Base-by-base conservation (phyloP, 1,284 basidiomycete genomes). In the Ganoderma lucidum region DNA sequence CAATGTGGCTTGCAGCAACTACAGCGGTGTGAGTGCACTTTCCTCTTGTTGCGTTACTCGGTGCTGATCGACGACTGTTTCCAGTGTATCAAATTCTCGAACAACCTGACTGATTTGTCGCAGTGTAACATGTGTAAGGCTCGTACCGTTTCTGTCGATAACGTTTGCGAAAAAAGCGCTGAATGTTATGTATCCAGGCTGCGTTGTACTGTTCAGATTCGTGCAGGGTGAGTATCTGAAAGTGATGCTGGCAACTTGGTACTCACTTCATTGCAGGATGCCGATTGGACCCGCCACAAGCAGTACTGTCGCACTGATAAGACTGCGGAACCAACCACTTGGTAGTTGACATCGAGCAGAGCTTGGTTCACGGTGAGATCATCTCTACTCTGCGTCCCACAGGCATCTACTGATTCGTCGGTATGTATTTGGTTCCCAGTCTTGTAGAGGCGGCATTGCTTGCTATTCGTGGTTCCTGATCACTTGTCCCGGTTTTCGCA, bases 1-100 rank as follows among this genome's bases (percentile, higher is more conserved):
- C 59, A 74, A 77, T 58, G 73, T 82, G n/a, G 73, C 72, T 17
- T 82, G 81, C 68, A 73, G 77, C 59, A 76, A 81, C 69, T 76
- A 76, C 60, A 65, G 75, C 30, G 35, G 35, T 12, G 72, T 70
- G 48, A 62, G 66, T 62, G 6, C 6, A 19, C 44, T n/a, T 30
- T 10, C n/a, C n/a, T 58, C 58, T 32, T 51, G 28, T 74, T 74
- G 56, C 30, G 15, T 23, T 17, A 15, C 28, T 19, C 15, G 17
- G 68, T 42, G 19, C 55, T 45, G 28, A 39, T 44, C 56, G 6
- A 48, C 59, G 42, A 32, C 19, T n/a, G 8, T 19, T 15, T 19
- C 6, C 60, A 69, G 64, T 68, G 64, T 53, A 14, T 60, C 17
- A 70, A 69, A 23, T 62, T 68, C 3, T 63, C 66, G 9, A 70